Conservation (phyloP, 2,329 filamentous ascomycete species). For the Claviceps sp. region DNA sequence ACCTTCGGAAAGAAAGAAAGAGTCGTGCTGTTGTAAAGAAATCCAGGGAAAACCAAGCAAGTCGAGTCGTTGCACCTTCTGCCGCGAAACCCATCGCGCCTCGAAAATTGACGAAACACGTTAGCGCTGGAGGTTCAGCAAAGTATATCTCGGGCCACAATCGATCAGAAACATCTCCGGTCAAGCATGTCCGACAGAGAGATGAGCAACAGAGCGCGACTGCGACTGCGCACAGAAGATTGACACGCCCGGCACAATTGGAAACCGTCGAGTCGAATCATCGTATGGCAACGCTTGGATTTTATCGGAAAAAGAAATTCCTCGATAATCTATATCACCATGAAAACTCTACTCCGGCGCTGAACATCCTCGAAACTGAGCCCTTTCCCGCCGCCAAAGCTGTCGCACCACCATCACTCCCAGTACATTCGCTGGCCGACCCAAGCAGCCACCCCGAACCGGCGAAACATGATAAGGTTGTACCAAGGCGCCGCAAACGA, state of each 20-base stretch:
- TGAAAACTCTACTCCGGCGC: slow-evolving; percentile 6
- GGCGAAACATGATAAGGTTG: background rate
- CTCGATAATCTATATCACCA: slow-evolving; percentile 42
- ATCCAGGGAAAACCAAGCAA: slow-evolving; percentile 11
- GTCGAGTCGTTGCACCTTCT: background rate
- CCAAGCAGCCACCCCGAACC: background rate
- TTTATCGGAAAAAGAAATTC: slow-evolving; percentile 37
- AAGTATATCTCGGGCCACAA: slow-evolving; percentile 11
- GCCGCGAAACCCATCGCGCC: background rate
- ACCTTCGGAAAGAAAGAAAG: slow-evolving; percentile 2
- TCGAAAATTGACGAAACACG: slow-evolving; percentile 18
- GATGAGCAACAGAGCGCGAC: background rate
- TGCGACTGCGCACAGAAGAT: background rate
- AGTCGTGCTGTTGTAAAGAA: slow-evolving; percentile 9
- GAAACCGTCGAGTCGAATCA: slow-evolving; percentile 31
- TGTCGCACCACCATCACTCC: background rate
- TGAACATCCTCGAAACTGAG: background rate
- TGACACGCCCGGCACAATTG: slow-evolving; percentile 38
- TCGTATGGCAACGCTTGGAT: slow-evolving; percentile 23
- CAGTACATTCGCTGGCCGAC: background rate
- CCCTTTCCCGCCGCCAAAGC: background rate
- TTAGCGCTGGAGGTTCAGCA: slow-evolving; percentile 14
- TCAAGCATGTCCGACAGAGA: background rate
- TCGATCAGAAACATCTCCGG: background rate
- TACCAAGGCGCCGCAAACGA: slow-evolving; percentile 29